Percentiles rank a stretch among this genome's conserved stretches.
Conservation (phyloP, 331 rosid species). For the Pyracantha coccinea region DNA sequence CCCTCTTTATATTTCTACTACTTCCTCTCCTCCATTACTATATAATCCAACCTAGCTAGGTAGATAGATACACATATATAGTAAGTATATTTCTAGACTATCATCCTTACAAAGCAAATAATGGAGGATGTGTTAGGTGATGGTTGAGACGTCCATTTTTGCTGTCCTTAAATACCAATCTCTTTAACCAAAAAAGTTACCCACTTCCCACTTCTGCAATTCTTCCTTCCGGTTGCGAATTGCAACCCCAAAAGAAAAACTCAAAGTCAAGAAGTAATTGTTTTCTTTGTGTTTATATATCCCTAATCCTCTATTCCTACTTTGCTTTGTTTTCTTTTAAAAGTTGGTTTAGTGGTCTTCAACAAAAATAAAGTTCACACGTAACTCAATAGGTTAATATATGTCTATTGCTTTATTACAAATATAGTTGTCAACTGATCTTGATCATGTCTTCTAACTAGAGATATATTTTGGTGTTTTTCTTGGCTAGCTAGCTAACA, state of each 20-base stretch:
- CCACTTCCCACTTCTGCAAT: constrained; percentile 41
- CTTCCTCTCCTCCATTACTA: constrained; percentile 14
- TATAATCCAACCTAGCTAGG: constrained; percentile 1
- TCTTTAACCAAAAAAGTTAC: constrained; percentile 24
- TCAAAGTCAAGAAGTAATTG: neutral
- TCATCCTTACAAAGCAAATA: constrained; percentile 2
- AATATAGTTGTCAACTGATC: neutral
- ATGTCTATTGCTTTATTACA: neutral
- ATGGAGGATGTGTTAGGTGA: constrained; percentile 31
- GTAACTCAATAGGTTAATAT: neutral
- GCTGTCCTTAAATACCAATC: constrained; percentile 42
- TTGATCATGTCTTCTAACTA: neutral
- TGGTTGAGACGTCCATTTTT: constrained; percentile 55
- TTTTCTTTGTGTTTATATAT: neutral
- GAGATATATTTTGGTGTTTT: neutral
- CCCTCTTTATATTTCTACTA: neutral
- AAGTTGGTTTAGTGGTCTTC: neutral
- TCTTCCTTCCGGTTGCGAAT: constrained; percentile 14
- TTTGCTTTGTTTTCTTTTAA: neutral
- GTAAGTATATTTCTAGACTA: neutral
- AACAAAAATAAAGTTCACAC: neutral
- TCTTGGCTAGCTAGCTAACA: neutral
- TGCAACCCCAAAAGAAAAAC: neutral
- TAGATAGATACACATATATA: neutral
- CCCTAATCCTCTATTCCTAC: neutral